Base-by-base conservation (phyloP, 352 stramenopile genomes). In the Phytophthora vignae region DNA sequence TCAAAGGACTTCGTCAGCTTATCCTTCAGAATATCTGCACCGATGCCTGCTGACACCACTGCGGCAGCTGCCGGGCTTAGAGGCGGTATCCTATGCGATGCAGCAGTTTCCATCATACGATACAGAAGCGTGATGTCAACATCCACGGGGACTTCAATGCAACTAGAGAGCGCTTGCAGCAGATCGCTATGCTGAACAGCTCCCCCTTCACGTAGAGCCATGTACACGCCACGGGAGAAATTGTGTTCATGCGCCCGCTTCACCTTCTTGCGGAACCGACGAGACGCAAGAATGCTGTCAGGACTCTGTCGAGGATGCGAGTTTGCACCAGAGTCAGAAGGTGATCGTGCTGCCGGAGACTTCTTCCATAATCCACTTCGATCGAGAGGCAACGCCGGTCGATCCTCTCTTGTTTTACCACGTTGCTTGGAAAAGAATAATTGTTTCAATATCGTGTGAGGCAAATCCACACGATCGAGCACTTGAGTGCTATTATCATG, bases 191-290 rank as follows among this genome's bases (percentile, higher is more conserved):
- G 89, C 55, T 97, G 84, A 0, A 97, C 82, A 7, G 78, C 57
- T n/a, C 79, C 82, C 22, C 85, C 86, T 73, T 94, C 86, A 27
- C 90, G 84, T 15, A 97, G 64, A 9, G 90, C 81, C 36, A 95
- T 84, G 60, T 97, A 96, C 31, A 97, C 88, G 53, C 89, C 90
- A 56, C 90, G 85, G 49, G 90, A 95, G 58, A 97, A 97, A 53
- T 96, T 97, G 64, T 95, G 87, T 50, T 97, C 89, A 52, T 97
- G 90, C 0, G 90, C 90, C 36, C 84, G 83, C 65, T 95, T 96
- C 4, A 97, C 78, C 49, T 93, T 91, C 62, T 94, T 93, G 49
- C 85, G 80, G 64, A 95, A 96, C 14, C 81, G 82, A 55, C 68
- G 65, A 54, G 78, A 85, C 2, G 76, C 76, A 27, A 87, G 67